Base-by-base conservation (phyloP, 1,284 basidiomycete species). In the Ganoderma sinense region DNA sequence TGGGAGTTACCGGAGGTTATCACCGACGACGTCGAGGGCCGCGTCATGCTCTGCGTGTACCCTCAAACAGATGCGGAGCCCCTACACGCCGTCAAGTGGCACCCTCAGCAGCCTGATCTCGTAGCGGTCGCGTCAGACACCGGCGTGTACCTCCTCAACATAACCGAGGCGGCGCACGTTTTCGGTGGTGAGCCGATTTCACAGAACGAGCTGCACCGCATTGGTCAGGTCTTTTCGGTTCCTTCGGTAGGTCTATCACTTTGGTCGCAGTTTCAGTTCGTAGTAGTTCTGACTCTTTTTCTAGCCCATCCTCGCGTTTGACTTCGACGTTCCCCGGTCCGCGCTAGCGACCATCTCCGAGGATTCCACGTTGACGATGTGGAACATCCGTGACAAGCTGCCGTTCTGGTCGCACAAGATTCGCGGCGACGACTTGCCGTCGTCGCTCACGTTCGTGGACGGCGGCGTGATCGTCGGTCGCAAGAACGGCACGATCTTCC, bases 1-100 rank as follows among this genome's bases (percentile, higher is more conserved):
- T 95, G 94, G 94, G 91, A 94, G 77, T 78, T 95, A 40, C 94
- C 94, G 43, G 88, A 92, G 68, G 78, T 90, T 66, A 94, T 95
- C 77, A 92, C 89, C 16, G 93, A 95, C 76, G 94, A 95, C 80
- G 92, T 92, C 61, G 90, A 91, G 92, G 92, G 93, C 43, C 84
- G 84, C 62, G 79, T 94, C 64, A 81, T 94, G 69, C 84, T 94
- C 10, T 94, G 91, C 75, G 87, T 94, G 23, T 85, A 87, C 36
- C 89, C 91, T 36, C 82, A 90, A 41, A 80, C 77, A 20, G 87
- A 88, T 69, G 79, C 83, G 31, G 91, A 92, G 69, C 87, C 87
- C 43, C 84, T 95, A 39, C 91, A 90, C 71, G 88, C 91, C 11
- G 93, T 95, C 71, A 94, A 94, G 76, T 95, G 94, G 94, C 91